phyloP scores from a whole-genome alignment of 2,329 filamentous ascomycete genomes.

The Leptodontidium sp. region DNA sequence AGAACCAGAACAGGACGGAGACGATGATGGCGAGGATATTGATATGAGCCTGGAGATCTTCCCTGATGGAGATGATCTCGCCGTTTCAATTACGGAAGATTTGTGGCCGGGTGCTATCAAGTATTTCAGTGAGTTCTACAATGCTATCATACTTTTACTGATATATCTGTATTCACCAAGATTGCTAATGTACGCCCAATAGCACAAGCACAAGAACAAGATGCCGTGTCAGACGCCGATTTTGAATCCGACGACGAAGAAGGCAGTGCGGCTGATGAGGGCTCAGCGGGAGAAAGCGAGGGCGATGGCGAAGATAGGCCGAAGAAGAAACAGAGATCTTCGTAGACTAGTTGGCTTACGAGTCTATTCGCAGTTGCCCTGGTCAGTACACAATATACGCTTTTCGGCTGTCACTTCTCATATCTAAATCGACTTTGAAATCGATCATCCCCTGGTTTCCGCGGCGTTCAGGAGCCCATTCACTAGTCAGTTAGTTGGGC shows the following conservation, averaged over 20 bases:
- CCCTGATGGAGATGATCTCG: conserved; percentile 85
- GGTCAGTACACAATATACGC: too few species aligned
- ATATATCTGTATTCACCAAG: background rate
- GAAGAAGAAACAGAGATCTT: conserved; percentile 16
- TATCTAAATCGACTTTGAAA: too few species aligned
- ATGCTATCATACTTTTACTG: conserved; percentile 9
- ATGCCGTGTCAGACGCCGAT: conserved; percentile 72
- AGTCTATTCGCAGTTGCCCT: too few species aligned
- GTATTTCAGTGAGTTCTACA: conserved; percentile 78
- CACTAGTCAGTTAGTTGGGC: too few species aligned
- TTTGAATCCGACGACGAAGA: conserved; percentile 71
- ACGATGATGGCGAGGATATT: conserved; percentile 61
- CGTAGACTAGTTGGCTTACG: background rate
- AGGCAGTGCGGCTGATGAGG: conserved; percentile 43
- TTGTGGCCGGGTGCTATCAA: conserved; percentile 88
- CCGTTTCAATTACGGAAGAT: conserved; percentile 83
- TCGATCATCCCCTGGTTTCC: too few species aligned
- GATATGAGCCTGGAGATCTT: conserved; percentile 82
- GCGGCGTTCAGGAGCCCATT: too few species aligned
- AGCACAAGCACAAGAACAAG: conserved; percentile 76
- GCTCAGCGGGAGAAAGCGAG: conserved; percentile 30
- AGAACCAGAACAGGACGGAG: conserved; percentile 52
- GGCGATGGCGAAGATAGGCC: conserved; percentile 27
- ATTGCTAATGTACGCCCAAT: conserved; percentile 49
- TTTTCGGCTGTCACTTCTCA: too few species aligned